These are phyloP conservation scores for Lepidium sativum DNA, from an alignment of 345 rosid genomes.

Conservation along the genomic window DNA sequence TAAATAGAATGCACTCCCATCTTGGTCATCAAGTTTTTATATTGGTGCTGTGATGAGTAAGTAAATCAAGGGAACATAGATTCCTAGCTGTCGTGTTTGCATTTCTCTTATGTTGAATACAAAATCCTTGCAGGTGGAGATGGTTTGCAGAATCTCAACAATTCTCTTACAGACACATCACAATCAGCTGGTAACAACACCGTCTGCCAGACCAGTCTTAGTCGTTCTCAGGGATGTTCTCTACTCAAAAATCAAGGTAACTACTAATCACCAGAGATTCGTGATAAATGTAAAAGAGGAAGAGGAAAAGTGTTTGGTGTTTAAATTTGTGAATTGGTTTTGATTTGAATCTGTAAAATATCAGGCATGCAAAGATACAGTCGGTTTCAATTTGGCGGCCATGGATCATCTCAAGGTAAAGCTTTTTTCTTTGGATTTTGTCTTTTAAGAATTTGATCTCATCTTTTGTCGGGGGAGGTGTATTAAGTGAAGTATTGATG, in stretches of 20 bases:
- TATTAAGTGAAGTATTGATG: background rate
- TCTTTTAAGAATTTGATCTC: background rate
- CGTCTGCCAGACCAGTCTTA: conserved; percentile 68
- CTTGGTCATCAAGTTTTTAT: no score
- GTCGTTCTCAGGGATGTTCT: conserved; percentile 62
- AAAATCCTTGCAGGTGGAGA: conserved; percentile 53
- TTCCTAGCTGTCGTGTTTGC: background rate
- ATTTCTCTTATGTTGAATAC: background rate
- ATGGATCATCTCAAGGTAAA: conserved; percentile 90
- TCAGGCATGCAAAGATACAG: conserved; percentile 82
- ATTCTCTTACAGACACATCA: conserved; percentile 68
- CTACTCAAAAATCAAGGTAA: conserved; percentile 60
- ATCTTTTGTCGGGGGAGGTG: background rate
- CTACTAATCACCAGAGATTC: background rate
- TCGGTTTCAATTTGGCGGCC: conserved; percentile 90
- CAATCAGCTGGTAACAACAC: conserved; percentile 72
- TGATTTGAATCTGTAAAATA: conserved; percentile 7
- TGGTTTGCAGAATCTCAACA: conserved; percentile 69
- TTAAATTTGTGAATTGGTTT: background rate
- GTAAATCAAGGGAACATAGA: background rate
- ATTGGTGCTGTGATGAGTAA: background rate
- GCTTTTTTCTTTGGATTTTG: background rate
- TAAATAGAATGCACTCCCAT: no score
- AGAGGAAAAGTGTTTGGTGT: background rate
- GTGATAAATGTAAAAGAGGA: background rate